phyloP scores from a whole-genome alignment of 345 rosid genomes.

The Sonneratia alba region DNA sequence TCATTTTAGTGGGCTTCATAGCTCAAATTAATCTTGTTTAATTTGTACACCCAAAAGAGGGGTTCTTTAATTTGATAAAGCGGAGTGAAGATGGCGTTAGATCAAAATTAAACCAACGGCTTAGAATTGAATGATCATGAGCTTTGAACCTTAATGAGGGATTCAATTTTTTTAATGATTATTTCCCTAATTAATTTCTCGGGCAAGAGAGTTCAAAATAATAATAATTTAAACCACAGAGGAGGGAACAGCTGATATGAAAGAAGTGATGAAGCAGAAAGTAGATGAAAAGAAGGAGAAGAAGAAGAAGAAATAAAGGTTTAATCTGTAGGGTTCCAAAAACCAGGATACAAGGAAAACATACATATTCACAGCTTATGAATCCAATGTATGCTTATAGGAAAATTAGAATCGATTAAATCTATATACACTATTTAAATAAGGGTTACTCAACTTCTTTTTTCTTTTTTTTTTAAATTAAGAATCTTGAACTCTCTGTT shows the following conservation, averaged over 20 bases:
- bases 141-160: background rate
- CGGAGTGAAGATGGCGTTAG: background rate
- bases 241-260: background rate
- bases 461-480: too few relatives aligned
- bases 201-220: background rate
- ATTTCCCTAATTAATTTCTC: background rate
- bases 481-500: too few relatives aligned
- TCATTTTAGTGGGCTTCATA: too few relatives aligned
- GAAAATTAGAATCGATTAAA: too few relatives aligned
- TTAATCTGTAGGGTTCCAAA: conserved; percentile 4
- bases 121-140: background rate
- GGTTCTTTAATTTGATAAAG: too few relatives aligned
- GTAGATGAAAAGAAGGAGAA: conserved; percentile 2
- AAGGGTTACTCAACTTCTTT: background rate
- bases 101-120: background rate
- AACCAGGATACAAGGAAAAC: conserved; percentile 8
- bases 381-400: too few relatives aligned
- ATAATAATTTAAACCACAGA: background rate
- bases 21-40: too few relatives aligned
- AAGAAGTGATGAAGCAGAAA: background rate
- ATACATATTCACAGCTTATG: background rate
- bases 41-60: too few relatives aligned
- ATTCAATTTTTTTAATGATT: background rate
- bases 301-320: conserved; percentile 2
- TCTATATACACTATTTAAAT: background rate